A percentile compares a stretch with the other conserved stretches of the same genome.
Evolutionary conservation across 257 asterid genomes (phyloP).

Genomic region (Solanum lycopersicoides): DNA sequence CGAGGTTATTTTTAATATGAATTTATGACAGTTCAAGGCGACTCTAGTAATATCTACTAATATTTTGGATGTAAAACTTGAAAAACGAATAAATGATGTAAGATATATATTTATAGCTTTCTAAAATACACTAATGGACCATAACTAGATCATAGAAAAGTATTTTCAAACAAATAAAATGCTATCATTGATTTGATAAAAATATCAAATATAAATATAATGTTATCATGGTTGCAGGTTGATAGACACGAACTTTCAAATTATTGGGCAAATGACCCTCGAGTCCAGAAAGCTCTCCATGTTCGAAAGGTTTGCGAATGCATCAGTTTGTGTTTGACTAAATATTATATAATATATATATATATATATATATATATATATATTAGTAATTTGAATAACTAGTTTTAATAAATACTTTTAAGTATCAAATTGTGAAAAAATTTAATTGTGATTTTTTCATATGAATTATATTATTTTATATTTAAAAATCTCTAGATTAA

Average conservation of each 20-base stretch:
- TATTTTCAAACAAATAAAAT: background rate
- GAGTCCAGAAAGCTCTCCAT: constrained; percentile 28
- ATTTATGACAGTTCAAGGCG: background rate
- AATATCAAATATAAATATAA: background rate
- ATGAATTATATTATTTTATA: too few relatives aligned
- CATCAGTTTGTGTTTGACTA: background rate
- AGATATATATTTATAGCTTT: background rate
- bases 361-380: background rate
- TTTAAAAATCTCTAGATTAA: too few relatives aligned
- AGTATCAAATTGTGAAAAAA: background rate
- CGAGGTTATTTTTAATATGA: background rate
- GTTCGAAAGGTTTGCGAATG: constrained; percentile 13
- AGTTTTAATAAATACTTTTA: background rate
- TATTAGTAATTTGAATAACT: background rate
- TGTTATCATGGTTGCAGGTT: background rate
- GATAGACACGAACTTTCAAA: constrained; percentile 10
- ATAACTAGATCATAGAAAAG: background rate
- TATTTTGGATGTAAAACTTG: background rate
- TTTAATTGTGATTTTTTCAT: too few relatives aligned
- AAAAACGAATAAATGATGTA: background rate
- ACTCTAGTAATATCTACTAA: background rate
- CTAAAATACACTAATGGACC: background rate
- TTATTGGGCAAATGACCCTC: constrained; percentile 25
- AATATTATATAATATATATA: background rate
- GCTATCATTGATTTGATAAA: background rate